Evolutionary conservation across 352 stramenopile genomes (phyloP), one percentile per base, ranked within the genome.

Genomic region (Phytopythium sindhum): DNA sequence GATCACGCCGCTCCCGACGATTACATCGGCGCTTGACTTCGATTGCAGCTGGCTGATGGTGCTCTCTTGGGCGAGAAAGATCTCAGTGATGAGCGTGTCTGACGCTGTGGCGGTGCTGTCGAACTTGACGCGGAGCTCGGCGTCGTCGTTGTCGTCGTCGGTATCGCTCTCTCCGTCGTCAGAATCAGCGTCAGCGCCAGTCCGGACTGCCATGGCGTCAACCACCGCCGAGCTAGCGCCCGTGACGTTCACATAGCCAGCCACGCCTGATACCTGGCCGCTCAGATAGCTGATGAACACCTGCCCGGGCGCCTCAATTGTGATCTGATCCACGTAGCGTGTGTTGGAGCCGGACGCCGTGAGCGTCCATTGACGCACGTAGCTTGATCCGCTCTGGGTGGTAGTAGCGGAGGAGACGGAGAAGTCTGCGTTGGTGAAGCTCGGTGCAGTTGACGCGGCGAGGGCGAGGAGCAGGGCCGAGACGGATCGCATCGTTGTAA

Each of bases 221-320:
- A 77, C 66, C 0, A 69, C 47, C 4, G 12, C 52, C 41, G 59
- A 53, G 21, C 63, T 65, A 54, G 68, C 60, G 0, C 66, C 64
- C 4, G 70, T 74, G 14, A 77, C 63, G 44, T 77, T 77, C 21
- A 72, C 60, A 51, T 74, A 77, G 37, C 70, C 70, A 11, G 70
- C 56, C 2, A 77, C 52, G 44, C 64, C 66, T 21, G 60, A 56
- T 1, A 60, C 42, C 24, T 71, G 8, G 14, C 35, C 48, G 15
- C 51, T 72, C 11, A 57, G 28, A 60, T 74, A 67, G 63, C 70
- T 71, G 44, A 77, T 48, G 58, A 74, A 74, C 37, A 72, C 70
- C 7, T 64, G 70, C 1, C 70, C 70, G 3, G 56, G 60, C 5
- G 72, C 54, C 26, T 73, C 48, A 37, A 77, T 28, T 33, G 66